Evolutionary conservation across 768 basidiomycete species (phyloP).

Genomic region (Mycena capillaripes): DNA sequence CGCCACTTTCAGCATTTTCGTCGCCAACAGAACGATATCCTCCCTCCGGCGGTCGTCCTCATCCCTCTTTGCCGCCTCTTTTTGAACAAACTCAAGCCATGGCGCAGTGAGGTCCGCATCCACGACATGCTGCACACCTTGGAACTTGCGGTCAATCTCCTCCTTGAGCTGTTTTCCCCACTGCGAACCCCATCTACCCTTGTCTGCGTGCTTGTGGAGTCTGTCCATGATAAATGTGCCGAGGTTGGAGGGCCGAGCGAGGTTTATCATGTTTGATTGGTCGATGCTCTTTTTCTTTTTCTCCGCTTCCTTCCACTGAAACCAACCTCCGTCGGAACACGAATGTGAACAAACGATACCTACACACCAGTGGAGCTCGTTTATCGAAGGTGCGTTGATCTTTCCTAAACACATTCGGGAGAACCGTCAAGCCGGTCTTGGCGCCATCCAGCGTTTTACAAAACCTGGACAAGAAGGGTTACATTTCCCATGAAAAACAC

Average conservation of each 20-base stretch:
- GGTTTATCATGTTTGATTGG: constrained; percentile 43
- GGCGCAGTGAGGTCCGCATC: constrained; percentile 51
- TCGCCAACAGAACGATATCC: constrained; percentile 18
- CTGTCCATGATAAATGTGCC: constrained; percentile 61
- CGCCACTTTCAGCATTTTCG: not conserved
- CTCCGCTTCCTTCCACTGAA: constrained; percentile 51
- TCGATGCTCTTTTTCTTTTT: constrained; percentile 32
- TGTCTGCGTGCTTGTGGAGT: constrained; percentile 45
- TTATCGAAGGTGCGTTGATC: constrained; percentile 44
- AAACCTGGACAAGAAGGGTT: constrained; percentile 49
- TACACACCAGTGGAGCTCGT: constrained; percentile 39
- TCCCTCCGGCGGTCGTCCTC: not conserved
- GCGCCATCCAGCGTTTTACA: constrained; percentile 58
- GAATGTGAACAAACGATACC: not conserved
- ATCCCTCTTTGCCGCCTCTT: constrained; percentile 12
- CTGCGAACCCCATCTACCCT: constrained; percentile 38
- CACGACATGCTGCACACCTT: constrained; percentile 25
- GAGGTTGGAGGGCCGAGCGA: constrained; percentile 38
- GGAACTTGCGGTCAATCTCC: constrained; percentile 48
- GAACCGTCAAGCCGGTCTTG: constrained; percentile 60
- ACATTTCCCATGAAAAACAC: not conserved
- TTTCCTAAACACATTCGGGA: constrained; percentile 36
- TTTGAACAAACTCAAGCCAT: constrained; percentile 38
- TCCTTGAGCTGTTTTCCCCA: constrained; percentile 23
- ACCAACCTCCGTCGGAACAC: not conserved